phyloP scores from a whole-genome alignment of 192 early-diverging fungal genomes.

The Mortierella alpina region DNA sequence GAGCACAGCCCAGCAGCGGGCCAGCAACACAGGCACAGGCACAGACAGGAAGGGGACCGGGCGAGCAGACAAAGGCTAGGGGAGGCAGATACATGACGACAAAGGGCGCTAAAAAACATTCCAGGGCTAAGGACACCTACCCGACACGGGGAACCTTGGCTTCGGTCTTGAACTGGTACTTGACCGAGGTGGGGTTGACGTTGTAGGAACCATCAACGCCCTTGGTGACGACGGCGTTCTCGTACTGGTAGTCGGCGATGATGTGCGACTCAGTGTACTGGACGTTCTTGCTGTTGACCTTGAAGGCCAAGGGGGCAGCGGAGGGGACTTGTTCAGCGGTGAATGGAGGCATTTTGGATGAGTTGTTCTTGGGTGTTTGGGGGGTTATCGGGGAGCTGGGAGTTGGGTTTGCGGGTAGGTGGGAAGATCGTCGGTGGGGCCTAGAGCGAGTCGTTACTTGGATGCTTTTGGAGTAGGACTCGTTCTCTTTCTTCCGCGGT shows the following conservation, averaged over 20 bases:
- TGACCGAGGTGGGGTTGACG: conserved; percentile 87
- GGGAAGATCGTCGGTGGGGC: conserved; percentile 41
- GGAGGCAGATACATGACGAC: neutral
- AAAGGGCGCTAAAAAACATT: conserved; percentile 3
- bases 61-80: neutral
- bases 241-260: conserved; percentile 88
- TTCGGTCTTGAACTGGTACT: conserved; percentile 92
- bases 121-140: conserved; percentile 58
- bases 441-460: conserved; percentile 48
- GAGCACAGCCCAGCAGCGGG: too few species aligned
- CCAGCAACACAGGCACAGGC: neutral
- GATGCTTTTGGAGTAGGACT: conserved; percentile 75
- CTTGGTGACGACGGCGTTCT: conserved; percentile 85
- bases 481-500: conserved; percentile 79
- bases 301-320: conserved; percentile 71
- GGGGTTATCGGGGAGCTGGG: neutral
- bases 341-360: conserved; percentile 50
- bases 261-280: conserved; percentile 85
- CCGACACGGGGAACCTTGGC: conserved; percentile 84
- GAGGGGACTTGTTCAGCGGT: conserved; percentile 51
- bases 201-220: conserved; percentile 73
- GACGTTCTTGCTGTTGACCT: conserved; percentile 91
- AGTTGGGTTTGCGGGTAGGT: neutral
- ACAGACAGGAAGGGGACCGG: neutral
- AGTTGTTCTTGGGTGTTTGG: neutral